Evolutionary conservation across 139 green algal genomes (phyloP), one percentile per base, ranked within the genome.

Genomic region (Mesotaenium endlicherianum): DNA sequence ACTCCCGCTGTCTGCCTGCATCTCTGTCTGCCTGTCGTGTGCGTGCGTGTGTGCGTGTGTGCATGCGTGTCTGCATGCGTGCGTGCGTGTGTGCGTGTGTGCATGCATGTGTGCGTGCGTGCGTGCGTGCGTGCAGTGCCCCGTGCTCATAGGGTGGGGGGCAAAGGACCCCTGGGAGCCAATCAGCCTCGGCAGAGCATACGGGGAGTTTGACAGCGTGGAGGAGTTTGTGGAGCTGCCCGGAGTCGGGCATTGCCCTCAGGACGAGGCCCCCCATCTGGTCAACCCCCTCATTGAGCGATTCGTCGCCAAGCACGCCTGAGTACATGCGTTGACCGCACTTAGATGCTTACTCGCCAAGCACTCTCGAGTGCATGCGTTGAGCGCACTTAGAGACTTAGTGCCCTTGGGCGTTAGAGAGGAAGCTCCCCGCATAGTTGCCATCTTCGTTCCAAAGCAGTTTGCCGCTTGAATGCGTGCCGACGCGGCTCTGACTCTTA

Each of bases 91-190:
- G 68, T 45, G 36, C 39, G 36, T 76, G 68, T 49, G 36, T 49
- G 68, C 16, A 30, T 49, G 36, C 53, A 59, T 45, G 39, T 47
- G 34, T 76, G 68, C 14, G 68, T 76, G 68, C 26, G 38, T 53
- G 38, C 14, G 68, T 76, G 68, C 16, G 36, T 76, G 68, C 30
- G 58, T 45, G 20, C 70, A 80, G 0, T 88, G 93, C 50, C 94
- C 95, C 8, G 94, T 97, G 30, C 86, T 88, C 50, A 90, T 98
- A n/a, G 36, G 97, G 60, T 98, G 95, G 95, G 94, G 94, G 0
- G 89, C 94, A 50, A 85, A 90, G 31, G 96, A 98, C 79, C 95
- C 95, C 11, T 98, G 95, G 94, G 87, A 90, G 86, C 67, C 64
- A 17, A 41, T 97, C 11, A 82, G 92, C 57, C 88, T 91, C 88